These are phyloP conservation scores for Alternaria gaisen DNA, from an alignment of 2,329 filamentous ascomycete species.

Conservation along the genomic window DNA sequence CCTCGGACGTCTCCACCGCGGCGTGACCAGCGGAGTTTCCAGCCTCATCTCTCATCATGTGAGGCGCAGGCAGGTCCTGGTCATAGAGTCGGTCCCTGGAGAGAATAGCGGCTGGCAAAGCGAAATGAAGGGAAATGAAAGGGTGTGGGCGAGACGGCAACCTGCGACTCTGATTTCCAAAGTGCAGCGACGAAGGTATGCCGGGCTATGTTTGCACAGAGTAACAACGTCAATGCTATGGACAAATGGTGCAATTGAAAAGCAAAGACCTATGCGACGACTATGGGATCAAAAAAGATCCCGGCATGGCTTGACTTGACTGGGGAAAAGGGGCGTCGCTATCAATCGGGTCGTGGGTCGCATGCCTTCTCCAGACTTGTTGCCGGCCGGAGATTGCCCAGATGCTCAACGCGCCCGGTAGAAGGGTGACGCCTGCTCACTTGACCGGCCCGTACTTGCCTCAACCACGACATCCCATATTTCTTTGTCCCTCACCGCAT, in stretches of 20 bases:
- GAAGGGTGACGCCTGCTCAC: constrained; percentile 38
- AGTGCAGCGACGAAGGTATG: constrained; percentile 12
- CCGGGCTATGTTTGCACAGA: constrained; percentile 17
- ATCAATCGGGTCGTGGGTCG: constrained; percentile 22
- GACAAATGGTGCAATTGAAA: constrained; percentile 28
- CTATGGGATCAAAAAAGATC: constrained; percentile 15
- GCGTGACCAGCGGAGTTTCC: constrained; percentile 33
- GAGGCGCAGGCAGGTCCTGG: constrained; percentile 33
- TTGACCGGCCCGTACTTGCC: constrained; percentile 24
- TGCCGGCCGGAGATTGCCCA: constrained; percentile 34
- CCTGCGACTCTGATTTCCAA: constrained; percentile 25
- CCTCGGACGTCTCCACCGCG: constrained; percentile 23
- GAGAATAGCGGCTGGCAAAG: constrained; percentile 35
- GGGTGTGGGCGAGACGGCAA: constrained; percentile 25
- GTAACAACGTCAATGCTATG: constrained; percentile 23
- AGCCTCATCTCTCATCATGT: constrained; percentile 45
- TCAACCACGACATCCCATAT: constrained; percentile 7
- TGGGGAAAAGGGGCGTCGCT: constrained; percentile 34
- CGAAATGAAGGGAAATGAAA: constrained; percentile 49
- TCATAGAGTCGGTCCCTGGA: constrained; percentile 39
- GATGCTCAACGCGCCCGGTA: constrained; percentile 13
- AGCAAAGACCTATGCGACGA: constrained; percentile 24
- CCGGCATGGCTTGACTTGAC: constrained; percentile 19
- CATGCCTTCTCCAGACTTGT: constrained; percentile 22
- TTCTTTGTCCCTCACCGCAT: background rate